Percentiles rank a stretch among this genome's conserved stretches.
Evolutionary conservation across 2,329 filamentous ascomycete species (phyloP).

Genomic region (Aureobasidium sp.): DNA sequence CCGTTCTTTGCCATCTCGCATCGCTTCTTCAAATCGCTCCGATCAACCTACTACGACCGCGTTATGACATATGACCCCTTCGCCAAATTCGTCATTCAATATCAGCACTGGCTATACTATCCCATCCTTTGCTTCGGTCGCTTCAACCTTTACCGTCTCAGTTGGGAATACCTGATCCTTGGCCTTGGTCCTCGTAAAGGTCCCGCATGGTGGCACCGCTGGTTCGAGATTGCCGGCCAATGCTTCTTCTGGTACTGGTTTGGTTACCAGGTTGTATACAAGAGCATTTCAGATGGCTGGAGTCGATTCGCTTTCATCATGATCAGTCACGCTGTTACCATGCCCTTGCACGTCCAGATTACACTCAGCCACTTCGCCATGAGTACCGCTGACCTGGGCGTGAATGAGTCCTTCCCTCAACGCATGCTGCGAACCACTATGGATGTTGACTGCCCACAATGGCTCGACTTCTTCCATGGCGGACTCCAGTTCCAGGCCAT

Average conservation of each 20-base stretch:
- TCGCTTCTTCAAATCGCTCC: conserved; percentile 57
- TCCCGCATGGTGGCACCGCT: conserved; percentile 61
- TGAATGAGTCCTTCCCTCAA: conserved; percentile 79
- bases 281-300: conserved; percentile 51
- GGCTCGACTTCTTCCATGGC: conserved; percentile 85
- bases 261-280: conserved; percentile 59
- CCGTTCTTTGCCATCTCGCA: conserved; percentile 63
- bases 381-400: conserved; percentile 80
- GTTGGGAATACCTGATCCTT: conserved; percentile 58
- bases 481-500: conserved; percentile 86
- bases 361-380: conserved; percentile 86
- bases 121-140: conserved; percentile 58
- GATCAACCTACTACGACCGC: conserved; percentile 60
- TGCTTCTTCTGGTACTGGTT: conserved; percentile 61
- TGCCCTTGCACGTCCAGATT: conserved; percentile 81
- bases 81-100: conserved; percentile 53
- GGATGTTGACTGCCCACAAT: conserved; percentile 81
- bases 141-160: conserved; percentile 65
- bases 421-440: conserved; percentile 89
- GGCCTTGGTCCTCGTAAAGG: conserved; percentile 51
- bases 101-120: conserved; percentile 63
- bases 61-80: conserved; percentile 56
- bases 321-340: conserved; percentile 72
- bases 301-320: conserved; percentile 60
- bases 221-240: conserved; percentile 58